phyloP scores from a whole-genome alignment of 805 yeast species.

The Lipomyces anomalus region DNA sequence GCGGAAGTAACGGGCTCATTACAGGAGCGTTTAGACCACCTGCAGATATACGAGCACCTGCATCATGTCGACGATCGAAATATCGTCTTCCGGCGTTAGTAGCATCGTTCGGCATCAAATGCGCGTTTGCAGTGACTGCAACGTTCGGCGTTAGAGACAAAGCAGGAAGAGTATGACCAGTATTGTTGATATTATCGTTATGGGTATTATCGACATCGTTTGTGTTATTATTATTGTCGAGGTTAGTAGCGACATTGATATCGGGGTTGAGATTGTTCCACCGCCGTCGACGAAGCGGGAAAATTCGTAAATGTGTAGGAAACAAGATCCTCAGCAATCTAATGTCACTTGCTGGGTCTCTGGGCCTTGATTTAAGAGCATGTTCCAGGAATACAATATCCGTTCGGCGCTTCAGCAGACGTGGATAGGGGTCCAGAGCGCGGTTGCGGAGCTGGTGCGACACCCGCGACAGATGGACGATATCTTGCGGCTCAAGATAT shows the following conservation, averaged over 20 bases:
- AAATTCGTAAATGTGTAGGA: background rate
- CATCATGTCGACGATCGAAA: background rate
- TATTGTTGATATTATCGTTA: too few species aligned
- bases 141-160: too few species aligned
- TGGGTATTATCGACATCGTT: too few species aligned
- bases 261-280: background rate
- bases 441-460: slow-evolving; percentile 20
- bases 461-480: slow-evolving; percentile 23
- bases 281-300: too few species aligned
- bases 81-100: too few species aligned
- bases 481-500: slow-evolving; percentile 29
- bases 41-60: background rate
- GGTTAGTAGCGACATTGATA: background rate
- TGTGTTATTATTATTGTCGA: too few species aligned
- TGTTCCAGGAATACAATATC: background rate
- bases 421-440: slow-evolving; percentile 21
- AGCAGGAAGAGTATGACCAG: too few species aligned
- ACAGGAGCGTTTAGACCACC: background rate
- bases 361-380: background rate
- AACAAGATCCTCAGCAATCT: background rate
- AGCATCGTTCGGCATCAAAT: too few species aligned
- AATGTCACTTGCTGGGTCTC: background rate
- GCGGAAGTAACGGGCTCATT: background rate
- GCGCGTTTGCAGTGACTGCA: too few species aligned
- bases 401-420: background rate